Percentiles rank a stretch among this genome's conserved stretches.
These are phyloP conservation scores for rapeseed (Brassica napus) DNA, from an alignment of 345 rosid species.

Conservation along the genomic window Da-Ae NC_063445.1:12860501-12861000, in stretches of 20 bases:
- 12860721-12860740: no score
- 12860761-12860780: no score
- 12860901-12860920: not conserved
- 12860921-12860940: not conserved
- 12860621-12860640: constrained; percentile 8
- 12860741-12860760: no score
- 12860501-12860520: not conserved
- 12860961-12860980: not conserved
- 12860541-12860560: not conserved
- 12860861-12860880: no score
- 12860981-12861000: not conserved
- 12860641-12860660: not conserved
- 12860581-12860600: not conserved
- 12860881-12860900: no score
- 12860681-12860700: no score
- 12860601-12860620: not conserved
- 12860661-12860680: no score
- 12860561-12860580: not conserved
- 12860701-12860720: no score
- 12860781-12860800: no score
- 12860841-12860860: no score
- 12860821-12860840: no score
- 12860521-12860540: not conserved
- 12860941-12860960: not conserved
- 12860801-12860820: no score